phyloP scores from a whole-genome alignment of 176 grass and related monocot species.

The Aegilops tauschii region DNA sequence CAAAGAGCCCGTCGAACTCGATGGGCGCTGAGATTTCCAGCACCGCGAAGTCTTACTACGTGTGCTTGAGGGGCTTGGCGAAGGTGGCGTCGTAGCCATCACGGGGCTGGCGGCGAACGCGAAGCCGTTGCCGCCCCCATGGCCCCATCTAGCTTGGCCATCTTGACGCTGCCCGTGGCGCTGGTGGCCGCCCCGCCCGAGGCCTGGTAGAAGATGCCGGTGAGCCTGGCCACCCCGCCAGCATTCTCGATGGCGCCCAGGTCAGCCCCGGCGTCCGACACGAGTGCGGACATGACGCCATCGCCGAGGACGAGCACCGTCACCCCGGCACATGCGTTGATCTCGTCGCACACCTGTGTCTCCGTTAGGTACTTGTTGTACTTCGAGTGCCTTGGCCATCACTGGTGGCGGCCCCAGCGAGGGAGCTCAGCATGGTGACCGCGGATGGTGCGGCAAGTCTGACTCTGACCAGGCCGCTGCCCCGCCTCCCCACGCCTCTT shows the following conservation, averaged over 20 bases:
- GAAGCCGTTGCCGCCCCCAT: conserved; percentile 20
- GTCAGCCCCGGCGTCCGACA: conserved; percentile 41
- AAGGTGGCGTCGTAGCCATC: conserved; percentile 45
- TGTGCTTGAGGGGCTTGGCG: conserved; percentile 57
- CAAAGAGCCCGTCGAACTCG: conserved; percentile 26
- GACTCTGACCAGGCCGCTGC: too few relatives aligned
- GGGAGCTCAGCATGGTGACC: too few relatives aligned
- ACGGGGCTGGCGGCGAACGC: not conserved
- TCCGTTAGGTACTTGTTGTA: conserved; percentile 87
- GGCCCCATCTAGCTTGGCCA: not conserved
- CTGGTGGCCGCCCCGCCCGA: conserved; percentile 43
- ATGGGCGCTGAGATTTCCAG: not conserved
- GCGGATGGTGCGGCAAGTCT: too few relatives aligned
- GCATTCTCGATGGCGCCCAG: conserved; percentile 85
- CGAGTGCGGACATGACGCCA: conserved; percentile 61
- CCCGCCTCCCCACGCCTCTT: too few relatives aligned
- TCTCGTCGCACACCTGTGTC: conserved; percentile 94
- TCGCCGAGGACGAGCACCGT: conserved; percentile 72
- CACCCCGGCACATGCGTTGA: conserved; percentile 71
- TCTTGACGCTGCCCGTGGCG: conserved; percentile 49
- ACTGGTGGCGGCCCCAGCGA: too few relatives aligned
- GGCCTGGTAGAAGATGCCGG: conserved; percentile 64
- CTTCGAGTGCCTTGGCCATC: not conserved
- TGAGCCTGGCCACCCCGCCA: too few relatives aligned
- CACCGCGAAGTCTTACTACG: conserved; percentile 58